These are phyloP conservation scores for Auricularia heimuer DNA, from an alignment of 768 basidiomycete genomes.

Conservation along the genomic window DNA sequence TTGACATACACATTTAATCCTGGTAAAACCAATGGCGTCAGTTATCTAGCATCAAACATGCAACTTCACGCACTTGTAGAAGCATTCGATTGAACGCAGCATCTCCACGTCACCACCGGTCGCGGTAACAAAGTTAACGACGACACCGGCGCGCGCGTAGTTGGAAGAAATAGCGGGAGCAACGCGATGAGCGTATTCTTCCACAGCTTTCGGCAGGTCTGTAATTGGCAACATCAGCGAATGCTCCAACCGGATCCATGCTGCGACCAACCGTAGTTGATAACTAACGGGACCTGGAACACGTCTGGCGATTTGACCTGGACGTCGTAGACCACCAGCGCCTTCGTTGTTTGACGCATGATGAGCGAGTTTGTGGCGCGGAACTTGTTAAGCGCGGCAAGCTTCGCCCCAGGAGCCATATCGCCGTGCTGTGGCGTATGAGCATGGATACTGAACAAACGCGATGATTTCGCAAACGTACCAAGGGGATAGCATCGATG, in stretches of 20 bases:
- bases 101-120: conserved; percentile 98
- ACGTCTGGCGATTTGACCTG: conserved; percentile 86
- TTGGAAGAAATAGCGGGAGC: conserved; percentile 77
- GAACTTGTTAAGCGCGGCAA: conserved; percentile 80
- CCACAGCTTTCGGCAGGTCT: conserved; percentile 91
- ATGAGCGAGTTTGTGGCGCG: conserved; percentile 46
- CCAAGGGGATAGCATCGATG: conserved; percentile 80
- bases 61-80: conserved; percentile 65
- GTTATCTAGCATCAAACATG: conserved; percentile 11
- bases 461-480: conserved; percentile 31
- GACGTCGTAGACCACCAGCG: conserved; percentile 89
- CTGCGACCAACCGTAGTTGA: conserved; percentile 72
- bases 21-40: conserved; percentile 23
- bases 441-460: conserved; percentile 14
- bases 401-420: conserved; percentile 75
- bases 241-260: not conserved
- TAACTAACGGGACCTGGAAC: conserved; percentile 81
- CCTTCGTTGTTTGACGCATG: conserved; percentile 62
- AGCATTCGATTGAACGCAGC: conserved; percentile 96
- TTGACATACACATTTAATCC: conserved; percentile 79
- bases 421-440: conserved; percentile 62
- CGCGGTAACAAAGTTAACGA: conserved; percentile 95
- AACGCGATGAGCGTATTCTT: conserved; percentile 94
- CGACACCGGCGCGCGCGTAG: conserved; percentile 80
- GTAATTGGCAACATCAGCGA: not conserved